Conservation (phyloP, 2,329 filamentous ascomycete genomes). For the Beauveria sp. region DNA sequence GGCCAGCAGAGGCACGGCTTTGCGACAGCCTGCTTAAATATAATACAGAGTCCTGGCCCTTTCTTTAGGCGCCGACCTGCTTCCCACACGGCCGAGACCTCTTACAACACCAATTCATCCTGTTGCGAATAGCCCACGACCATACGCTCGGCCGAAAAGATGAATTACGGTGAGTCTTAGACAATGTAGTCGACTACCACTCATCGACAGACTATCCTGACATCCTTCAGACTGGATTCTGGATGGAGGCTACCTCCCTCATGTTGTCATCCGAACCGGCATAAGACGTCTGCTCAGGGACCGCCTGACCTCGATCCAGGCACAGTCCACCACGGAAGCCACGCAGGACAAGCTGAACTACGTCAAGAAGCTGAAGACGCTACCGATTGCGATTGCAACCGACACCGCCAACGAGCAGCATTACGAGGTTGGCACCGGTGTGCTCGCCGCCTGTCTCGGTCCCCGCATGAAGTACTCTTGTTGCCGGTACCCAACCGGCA, state of each 20-base stretch:
- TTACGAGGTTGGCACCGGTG: constrained; percentile 63
- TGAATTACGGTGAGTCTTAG: constrained; percentile 3
- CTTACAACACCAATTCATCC: background rate
- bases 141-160: background rate
- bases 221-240: constrained; percentile 44
- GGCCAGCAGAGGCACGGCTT: background rate
- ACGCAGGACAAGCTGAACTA: constrained; percentile 57
- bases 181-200: too few relatives aligned
- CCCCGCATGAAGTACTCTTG: constrained; percentile 67
- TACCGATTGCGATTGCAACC: constrained; percentile 63
- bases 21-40: background rate
- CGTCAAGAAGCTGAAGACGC: constrained; percentile 47
- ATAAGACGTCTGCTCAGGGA: constrained; percentile 60
- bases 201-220: background rate
- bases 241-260: constrained; percentile 58
- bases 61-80: too few relatives aligned
- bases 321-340: constrained; percentile 42
- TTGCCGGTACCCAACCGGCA: constrained; percentile 56
- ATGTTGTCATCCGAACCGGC: constrained; percentile 53
- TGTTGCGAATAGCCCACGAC: too few relatives aligned
- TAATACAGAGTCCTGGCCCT: background rate
- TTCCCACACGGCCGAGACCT: too few relatives aligned
- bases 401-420: constrained; percentile 60
- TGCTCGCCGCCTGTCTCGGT: constrained; percentile 53
- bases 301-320: constrained; percentile 47